A percentile compares a stretch with the other conserved stretches of the same genome.
phyloP scores from a whole-genome alignment of 176 grass and related monocot genomes.

The Tillandsia leiboldiana region DNA sequence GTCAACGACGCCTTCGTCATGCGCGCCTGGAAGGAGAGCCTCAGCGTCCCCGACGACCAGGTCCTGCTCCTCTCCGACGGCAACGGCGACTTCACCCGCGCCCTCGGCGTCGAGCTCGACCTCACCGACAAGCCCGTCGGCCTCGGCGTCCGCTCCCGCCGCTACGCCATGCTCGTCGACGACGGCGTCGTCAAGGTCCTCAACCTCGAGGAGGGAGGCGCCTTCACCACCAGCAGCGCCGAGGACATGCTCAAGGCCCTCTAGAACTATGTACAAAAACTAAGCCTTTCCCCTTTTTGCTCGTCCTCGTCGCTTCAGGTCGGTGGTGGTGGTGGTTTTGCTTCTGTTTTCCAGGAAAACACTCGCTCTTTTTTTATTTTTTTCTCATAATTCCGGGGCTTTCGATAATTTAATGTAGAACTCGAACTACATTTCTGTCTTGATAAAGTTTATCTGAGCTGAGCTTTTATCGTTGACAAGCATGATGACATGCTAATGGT shows the following conservation, averaged over 20 bases:
- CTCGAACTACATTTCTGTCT: neutral
- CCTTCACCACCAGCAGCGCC: conserved; percentile 85
- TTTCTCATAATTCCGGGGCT: neutral
- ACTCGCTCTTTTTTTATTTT: no score
- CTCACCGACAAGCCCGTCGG: conserved; percentile 74
- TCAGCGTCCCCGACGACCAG: conserved; percentile 52
- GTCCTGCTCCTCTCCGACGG: conserved; percentile 77
- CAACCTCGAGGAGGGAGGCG: conserved; percentile 91
- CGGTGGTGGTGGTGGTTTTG: no score
- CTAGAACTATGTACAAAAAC: neutral
- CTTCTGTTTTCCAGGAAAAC: no score
- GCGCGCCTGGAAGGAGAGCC: conserved; percentile 81
- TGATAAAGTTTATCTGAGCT: neutral
- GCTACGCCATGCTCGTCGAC: conserved; percentile 75
- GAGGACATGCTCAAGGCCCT: conserved; percentile 83
- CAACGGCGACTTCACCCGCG: conserved; percentile 55
- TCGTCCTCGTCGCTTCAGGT: no score
- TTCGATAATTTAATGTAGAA: neutral
- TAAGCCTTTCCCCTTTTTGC: no score
- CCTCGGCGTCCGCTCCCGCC: conserved; percentile 65
- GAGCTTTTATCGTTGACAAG: no score
- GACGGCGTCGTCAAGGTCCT: conserved; percentile 86
- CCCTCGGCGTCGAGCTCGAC: conserved; percentile 84
- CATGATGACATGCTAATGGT: no score
- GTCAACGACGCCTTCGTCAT: conserved; percentile 97